A percentile compares a stretch with the other conserved stretches of the same genome.
phyloP scores from a whole-genome alignment of 208 protist genomes.

The Acanthamoeba pearcei region DNA sequence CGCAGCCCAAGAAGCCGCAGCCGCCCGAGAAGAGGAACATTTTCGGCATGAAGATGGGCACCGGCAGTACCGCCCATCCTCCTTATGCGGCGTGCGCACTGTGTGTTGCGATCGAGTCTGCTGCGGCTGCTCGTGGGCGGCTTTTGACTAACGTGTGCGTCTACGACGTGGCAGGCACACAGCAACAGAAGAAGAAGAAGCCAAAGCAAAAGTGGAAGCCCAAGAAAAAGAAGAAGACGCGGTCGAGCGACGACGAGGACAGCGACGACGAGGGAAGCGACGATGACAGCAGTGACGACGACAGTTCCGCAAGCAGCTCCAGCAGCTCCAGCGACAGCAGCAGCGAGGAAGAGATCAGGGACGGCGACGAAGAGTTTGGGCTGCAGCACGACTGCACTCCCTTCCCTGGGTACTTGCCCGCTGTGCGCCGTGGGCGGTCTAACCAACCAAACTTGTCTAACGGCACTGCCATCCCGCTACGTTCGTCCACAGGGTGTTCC shows the following conservation, averaged over 20 bases:
- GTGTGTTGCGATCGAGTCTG: background rate
- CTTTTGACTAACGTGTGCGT: too few relatives aligned
- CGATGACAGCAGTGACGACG: too few relatives aligned
- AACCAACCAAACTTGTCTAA: background rate
- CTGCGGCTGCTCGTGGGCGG: too few relatives aligned
- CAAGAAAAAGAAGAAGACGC: background rate
- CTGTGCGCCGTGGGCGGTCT: too few relatives aligned
- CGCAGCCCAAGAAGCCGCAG: background rate
- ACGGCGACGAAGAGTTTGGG: conserved; percentile 38
- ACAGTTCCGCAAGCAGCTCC: background rate
- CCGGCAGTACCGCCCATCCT: too few relatives aligned
- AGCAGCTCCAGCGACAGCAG: background rate
- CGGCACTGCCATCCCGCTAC: background rate
- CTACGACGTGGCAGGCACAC: too few relatives aligned
- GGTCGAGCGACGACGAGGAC: background rate
- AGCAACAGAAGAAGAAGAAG: background rate
- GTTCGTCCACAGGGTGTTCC: background rate
- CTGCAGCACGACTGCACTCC: conserved; percentile 26
- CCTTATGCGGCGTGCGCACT: too few relatives aligned
- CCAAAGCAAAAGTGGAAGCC: background rate
- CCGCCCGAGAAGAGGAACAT: background rate
- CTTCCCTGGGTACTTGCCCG: conserved; percentile 7
- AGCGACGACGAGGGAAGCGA: background rate
- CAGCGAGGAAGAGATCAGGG: conserved; percentile 5
- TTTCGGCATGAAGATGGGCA: conserved; percentile 5